Conservation (phyloP, 768 basidiomycete genomes). For the Trametes cubensis region DNA sequence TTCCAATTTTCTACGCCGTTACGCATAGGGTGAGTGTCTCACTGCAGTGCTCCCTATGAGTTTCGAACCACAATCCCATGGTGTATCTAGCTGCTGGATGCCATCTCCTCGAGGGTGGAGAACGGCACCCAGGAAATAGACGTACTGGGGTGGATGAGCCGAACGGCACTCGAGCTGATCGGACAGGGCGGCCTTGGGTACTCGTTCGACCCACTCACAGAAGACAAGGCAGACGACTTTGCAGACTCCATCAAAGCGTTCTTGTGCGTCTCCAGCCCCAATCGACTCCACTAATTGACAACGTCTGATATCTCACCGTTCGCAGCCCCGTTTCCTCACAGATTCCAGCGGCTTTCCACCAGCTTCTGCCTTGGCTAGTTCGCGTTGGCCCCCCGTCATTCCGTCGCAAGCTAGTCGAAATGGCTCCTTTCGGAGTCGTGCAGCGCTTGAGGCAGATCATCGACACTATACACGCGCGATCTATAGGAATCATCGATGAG, state of each 20-base stretch:
- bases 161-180: conserved; percentile 39
- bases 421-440: neutral
- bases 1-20: conserved; percentile 27
- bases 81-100: conserved; percentile 13
- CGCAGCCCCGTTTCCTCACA: no score
- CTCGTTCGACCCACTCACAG: conserved; percentile 40
- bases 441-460: neutral
- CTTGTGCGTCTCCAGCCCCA: no score
- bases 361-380: no score
- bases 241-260: no score
- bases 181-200: conserved; percentile 49
- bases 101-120: conserved; percentile 11
- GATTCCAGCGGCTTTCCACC: no score
- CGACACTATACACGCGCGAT: neutral
- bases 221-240: conserved; percentile 22
- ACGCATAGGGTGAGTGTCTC: conserved; percentile 25
- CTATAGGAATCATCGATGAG: conserved; percentile 1
- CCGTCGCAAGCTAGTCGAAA: no score
- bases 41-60: neutral
- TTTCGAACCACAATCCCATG: neutral
- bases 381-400: no score
- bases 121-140: conserved; percentile 25
- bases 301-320: no score
- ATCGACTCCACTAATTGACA: no score
- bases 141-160: conserved; percentile 31